A percentile compares a stretch with the other conserved stretches of the same genome.
Evolutionary conservation across 73 alveolate species (phyloP).

Genomic region (Paraurostyla sp.): DNA sequence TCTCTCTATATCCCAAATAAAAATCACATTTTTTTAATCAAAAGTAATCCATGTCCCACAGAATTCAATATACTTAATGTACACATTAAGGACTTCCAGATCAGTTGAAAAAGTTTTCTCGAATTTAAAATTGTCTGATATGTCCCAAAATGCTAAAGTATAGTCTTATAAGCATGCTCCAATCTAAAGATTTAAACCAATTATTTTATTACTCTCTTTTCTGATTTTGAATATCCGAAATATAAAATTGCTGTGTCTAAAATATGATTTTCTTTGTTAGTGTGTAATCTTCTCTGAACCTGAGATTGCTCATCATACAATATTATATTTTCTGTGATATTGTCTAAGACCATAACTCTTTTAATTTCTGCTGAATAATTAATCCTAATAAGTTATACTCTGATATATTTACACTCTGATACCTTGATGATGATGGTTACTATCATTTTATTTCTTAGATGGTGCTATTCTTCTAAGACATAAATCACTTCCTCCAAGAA

Average conservation of each 20-base stretch:
- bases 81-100: slow-evolving; percentile 55
- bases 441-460: slow-evolving; percentile 65
- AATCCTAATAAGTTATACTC: background rate
- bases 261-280: slow-evolving; percentile 69
- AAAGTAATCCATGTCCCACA: slow-evolving; percentile 68
- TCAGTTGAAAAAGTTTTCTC: slow-evolving; percentile 67
- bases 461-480: slow-evolving; percentile 74
- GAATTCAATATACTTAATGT: slow-evolving; percentile 53
- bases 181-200: slow-evolving; percentile 15
- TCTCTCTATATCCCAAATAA: slow-evolving; percentile 65
- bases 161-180: slow-evolving; percentile 70
- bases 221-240: slow-evolving; percentile 68
- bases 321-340: slow-evolving; percentile 64
- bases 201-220: slow-evolving; percentile 46
- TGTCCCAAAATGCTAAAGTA: slow-evolving; percentile 73
- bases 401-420: slow-evolving; percentile 42
- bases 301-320: slow-evolving; percentile 74
- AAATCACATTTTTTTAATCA: slow-evolving; percentile 54
- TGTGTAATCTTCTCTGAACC: slow-evolving; percentile 32
- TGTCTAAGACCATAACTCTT: slow-evolving; percentile 61
- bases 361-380: slow-evolving; percentile 49
- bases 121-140: slow-evolving; percentile 64
- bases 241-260: slow-evolving; percentile 73
- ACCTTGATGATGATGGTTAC: slow-evolving; percentile 73
- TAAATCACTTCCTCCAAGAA: slow-evolving; percentile 73